These are phyloP conservation scores for Neopestalotiopsis clavispora DNA, from an alignment of 2,329 filamentous ascomycete species.

Conservation along the genomic window DNA sequence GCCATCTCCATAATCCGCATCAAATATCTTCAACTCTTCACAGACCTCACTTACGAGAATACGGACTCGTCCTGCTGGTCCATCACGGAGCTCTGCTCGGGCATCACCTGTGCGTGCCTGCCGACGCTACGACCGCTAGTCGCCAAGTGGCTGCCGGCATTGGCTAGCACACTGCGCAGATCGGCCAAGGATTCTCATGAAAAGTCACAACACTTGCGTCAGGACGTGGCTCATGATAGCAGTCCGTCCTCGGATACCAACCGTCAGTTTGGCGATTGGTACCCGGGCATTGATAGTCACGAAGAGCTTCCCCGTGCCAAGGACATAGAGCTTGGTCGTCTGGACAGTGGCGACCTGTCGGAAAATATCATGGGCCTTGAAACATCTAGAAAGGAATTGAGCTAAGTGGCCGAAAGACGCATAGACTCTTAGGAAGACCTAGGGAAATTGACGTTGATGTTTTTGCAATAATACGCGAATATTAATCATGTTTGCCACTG, in stretches of 20 bases:
- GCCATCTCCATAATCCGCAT: constrained; percentile 45
- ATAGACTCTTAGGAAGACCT: too few relatives aligned
- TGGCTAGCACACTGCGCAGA: neutral
- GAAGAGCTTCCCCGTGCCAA: neutral
- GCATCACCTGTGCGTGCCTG: constrained; percentile 14
- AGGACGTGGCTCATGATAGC: neutral
- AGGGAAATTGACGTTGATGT: too few relatives aligned
- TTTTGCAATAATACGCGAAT: too few relatives aligned
- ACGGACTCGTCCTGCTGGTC: constrained; percentile 27
- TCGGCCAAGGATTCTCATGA: neutral
- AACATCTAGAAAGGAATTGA: neutral
- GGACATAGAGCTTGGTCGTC: neutral
- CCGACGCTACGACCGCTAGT: constrained; percentile 17
- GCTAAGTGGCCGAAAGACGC: neutral
- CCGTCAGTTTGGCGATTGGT: neutral
- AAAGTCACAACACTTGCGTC: neutral
- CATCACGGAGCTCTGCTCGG: constrained; percentile 16
- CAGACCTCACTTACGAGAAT: constrained; percentile 44
- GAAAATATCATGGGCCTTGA: neutral
- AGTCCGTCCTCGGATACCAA: neutral
- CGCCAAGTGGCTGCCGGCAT: neutral
- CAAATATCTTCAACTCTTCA: constrained; percentile 38
- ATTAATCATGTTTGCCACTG: too few relatives aligned
- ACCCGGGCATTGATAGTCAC: neutral
- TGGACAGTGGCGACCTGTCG: neutral